phyloP scores from a whole-genome alignment of 371 early-diverging fungal genomes.

The Blyttiomyces sp. region DNA sequence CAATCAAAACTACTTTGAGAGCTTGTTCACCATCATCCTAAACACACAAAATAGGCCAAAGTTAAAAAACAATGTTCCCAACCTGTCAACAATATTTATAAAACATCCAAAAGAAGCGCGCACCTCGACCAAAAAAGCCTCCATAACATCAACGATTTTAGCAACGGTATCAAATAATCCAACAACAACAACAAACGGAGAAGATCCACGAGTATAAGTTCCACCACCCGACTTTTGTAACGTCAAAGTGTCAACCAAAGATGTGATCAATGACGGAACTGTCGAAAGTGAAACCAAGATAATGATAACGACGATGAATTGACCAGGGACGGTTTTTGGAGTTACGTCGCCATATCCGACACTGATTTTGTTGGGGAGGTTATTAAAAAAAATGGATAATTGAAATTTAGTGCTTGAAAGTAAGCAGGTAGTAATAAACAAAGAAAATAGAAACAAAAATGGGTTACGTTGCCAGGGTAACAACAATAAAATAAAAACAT shows the following conservation, averaged over 20 bases:
- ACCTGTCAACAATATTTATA: not conserved
- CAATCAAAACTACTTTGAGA: slow-evolving; percentile 54
- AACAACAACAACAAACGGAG: slow-evolving; percentile 61
- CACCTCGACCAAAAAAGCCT: slow-evolving; percentile 60
- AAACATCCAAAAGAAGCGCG: slow-evolving; percentile 1
- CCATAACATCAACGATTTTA: slow-evolving; percentile 57
- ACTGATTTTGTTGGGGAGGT: not conserved
- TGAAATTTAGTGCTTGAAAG: too few relatives aligned
- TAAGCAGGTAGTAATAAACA: too few relatives aligned
- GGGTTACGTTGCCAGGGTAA: slow-evolving; percentile 64
- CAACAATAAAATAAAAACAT: slow-evolving; percentile 30
- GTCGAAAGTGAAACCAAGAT: slow-evolving; percentile 65
- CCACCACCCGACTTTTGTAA: slow-evolving; percentile 30
- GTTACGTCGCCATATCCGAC: slow-evolving; percentile 84
- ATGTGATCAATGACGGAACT: slow-evolving; percentile 55
- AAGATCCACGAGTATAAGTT: slow-evolving; percentile 40
- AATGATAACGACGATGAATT: slow-evolving; percentile 64
- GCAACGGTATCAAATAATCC: slow-evolving; percentile 52
- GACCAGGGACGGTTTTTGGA: slow-evolving; percentile 55
- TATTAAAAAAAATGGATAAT: not conserved
- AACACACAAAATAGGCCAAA: too few relatives aligned
- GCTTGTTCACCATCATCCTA: not conserved
- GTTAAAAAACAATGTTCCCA: too few relatives aligned
- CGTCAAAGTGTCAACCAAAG: slow-evolving; percentile 52
- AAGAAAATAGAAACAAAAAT: too few relatives aligned